phyloP scores from a whole-genome alignment of 495 filamentous ascomycete species.

The Pyronema omphalodes region DNA sequence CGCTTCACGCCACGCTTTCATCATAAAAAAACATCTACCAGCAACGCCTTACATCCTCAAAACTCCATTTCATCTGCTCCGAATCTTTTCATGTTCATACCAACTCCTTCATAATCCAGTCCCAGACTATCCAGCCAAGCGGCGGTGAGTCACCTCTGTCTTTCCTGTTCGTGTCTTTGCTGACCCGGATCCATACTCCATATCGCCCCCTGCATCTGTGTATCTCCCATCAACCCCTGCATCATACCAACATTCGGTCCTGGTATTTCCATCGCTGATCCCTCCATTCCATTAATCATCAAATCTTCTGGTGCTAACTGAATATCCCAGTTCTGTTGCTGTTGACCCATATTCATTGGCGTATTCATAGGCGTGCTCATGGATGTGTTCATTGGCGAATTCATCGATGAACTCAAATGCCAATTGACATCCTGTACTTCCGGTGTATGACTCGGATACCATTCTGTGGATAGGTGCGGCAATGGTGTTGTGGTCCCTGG shows the following conservation, averaged over 20 bases:
- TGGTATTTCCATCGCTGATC: not conserved
- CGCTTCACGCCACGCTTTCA: no score
- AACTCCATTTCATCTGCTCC: no score
- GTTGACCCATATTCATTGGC: not conserved
- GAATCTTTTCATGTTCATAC: no score
- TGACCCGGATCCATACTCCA: not conserved
- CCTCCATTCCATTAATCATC: slow-evolving; percentile 3
- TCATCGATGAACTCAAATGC: no score
- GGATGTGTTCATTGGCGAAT: not conserved
- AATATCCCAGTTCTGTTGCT: not conserved
- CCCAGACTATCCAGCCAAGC: not conserved
- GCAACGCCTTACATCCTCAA: no score
- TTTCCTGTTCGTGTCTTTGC: not conserved
- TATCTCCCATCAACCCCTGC: slow-evolving; percentile 1
- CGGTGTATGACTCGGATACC: not conserved
- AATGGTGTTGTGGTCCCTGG: slow-evolving; percentile 11
- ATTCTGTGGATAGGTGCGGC: slow-evolving; percentile 6
- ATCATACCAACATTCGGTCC: not conserved
- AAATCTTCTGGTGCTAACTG: not conserved
- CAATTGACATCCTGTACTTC: not conserved
- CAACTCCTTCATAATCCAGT: no score
- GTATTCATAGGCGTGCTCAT: no score
- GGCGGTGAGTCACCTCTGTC: slow-evolving; percentile 1
- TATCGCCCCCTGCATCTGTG: not conserved
- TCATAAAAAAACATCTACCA: no score